Percentiles rank a stretch among this genome's conserved stretches.
These are phyloP conservation scores for Lachancea sp. DNA, from an alignment of 805 yeast genomes.

Conservation along the genomic window DNA sequence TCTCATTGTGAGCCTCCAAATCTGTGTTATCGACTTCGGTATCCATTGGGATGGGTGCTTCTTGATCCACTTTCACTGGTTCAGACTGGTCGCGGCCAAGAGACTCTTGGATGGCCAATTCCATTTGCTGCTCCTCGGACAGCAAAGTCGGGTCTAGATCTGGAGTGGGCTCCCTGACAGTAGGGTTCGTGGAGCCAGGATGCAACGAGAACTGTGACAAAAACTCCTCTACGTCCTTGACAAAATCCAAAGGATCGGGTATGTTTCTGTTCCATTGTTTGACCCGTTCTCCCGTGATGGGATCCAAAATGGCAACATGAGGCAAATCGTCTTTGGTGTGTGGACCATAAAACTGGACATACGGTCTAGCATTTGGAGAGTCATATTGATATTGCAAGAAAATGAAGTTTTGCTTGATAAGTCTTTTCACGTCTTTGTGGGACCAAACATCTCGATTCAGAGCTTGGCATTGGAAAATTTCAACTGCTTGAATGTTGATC, in stretches of 20 bases:
- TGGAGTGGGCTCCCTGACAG: constrained; percentile 49
- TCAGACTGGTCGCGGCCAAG: constrained; percentile 32
- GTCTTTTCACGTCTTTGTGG: constrained; percentile 51
- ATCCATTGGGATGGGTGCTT: neutral
- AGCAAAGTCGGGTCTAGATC: constrained; percentile 57
- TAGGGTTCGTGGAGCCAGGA: constrained; percentile 58
- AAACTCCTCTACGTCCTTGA: constrained; percentile 65
- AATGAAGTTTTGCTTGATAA: constrained; percentile 62
- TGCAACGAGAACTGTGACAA: constrained; percentile 57
- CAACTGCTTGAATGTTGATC: constrained; percentile 78
- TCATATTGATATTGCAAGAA: constrained; percentile 82
- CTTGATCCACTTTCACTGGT: neutral
- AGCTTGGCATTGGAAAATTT: constrained; percentile 83
- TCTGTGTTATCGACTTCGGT: too few relatives aligned
- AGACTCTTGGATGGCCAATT: constrained; percentile 66
- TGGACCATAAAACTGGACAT: constrained; percentile 66
- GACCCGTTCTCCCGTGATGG: constrained; percentile 90
- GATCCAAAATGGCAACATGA: constrained; percentile 87
- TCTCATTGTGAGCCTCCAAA: constrained; percentile 11
- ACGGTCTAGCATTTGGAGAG: constrained; percentile 66
- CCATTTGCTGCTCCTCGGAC: constrained; percentile 80
- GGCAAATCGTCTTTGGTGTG: constrained; percentile 50
- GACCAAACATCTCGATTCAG: constrained; percentile 94
- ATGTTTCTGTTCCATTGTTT: constrained; percentile 64
- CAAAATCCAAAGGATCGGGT: constrained; percentile 55